phyloP scores from a whole-genome alignment of 2,329 filamentous ascomycete genomes.

The Aspergillus fumigatiaffinis region DNA sequence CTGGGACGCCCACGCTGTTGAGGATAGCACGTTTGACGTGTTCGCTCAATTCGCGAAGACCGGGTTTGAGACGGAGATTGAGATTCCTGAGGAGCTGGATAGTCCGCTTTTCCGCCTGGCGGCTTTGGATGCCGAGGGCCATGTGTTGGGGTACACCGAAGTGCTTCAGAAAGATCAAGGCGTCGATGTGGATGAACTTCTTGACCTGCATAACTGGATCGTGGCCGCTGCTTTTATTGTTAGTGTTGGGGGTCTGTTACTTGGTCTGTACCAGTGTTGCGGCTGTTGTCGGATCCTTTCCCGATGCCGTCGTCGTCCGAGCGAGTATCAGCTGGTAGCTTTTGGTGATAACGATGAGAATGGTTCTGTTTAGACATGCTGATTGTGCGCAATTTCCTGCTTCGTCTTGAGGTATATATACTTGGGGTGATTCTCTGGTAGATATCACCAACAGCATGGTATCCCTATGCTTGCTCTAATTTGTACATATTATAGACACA shows the following conservation, averaged over 20 bases:
- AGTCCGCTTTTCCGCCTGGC: conserved; percentile 16
- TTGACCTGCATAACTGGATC: conserved; percentile 13
- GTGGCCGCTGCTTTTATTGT: conserved; percentile 10
- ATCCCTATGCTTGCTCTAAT: neutral
- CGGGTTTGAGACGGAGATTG: conserved; percentile 31
- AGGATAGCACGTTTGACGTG: conserved; percentile 11
- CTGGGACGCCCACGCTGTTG: conserved; percentile 10
- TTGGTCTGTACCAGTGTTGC: conserved; percentile 11
- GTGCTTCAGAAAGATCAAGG: conserved; percentile 9
- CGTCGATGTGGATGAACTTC: neutral
- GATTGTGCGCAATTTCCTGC: neutral
- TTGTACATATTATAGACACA: neutral
- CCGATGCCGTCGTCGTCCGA: conserved; percentile 4
- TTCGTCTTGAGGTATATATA: neutral
- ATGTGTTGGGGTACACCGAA: conserved; percentile 14
- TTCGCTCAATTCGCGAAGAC: conserved; percentile 18
- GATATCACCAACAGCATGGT: neutral
- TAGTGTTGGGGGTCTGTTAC: conserved; percentile 9
- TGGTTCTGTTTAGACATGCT: neutral
- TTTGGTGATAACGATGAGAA: conserved; percentile 7
- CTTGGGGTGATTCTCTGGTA: neutral
- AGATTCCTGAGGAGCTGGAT: conserved; percentile 13
- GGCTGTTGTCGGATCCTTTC: conserved; percentile 1
- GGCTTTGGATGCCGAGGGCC: conserved; percentile 16
- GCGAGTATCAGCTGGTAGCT: conserved; percentile 14